Evolutionary conservation across 179 eudicot genomes (phyloP).

Genomic region (Spinacia oleracea): DNA sequence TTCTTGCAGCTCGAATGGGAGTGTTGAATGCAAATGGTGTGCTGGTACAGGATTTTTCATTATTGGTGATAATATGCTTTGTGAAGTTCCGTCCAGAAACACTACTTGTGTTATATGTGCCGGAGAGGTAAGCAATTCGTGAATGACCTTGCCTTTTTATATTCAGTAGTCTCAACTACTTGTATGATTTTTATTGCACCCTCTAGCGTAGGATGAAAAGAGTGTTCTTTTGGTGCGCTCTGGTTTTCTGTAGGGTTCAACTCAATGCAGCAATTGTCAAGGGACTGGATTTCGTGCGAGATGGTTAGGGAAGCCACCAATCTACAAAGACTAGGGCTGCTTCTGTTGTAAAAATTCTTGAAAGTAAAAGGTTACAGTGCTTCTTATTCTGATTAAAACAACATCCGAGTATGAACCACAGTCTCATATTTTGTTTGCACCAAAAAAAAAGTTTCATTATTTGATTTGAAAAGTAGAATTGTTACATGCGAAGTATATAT

Average conservation of each 20-base stretch:
- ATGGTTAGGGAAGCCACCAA: conserved; percentile 69
- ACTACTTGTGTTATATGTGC: conserved; percentile 69
- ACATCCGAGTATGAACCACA: conserved; percentile 4
- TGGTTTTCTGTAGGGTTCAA: conserved; percentile 53
- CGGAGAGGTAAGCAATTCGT: conserved; percentile 55
- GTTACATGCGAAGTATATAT: conserved; percentile 10
- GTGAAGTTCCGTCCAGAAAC: conserved; percentile 79
- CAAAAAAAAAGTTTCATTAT: neutral
- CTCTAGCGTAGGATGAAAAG: neutral
- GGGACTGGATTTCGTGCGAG: conserved; percentile 88
- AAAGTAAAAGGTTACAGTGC: conserved; percentile 1
- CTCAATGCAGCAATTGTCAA: conserved; percentile 61
- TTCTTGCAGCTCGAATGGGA: conserved; percentile 67
- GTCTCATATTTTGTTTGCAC: neutral
- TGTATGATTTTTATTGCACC: neutral
- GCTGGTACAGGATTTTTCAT: conserved; percentile 81
- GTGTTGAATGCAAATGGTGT: conserved; percentile 84
- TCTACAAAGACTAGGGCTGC: conserved; percentile 36
- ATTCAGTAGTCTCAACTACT: neutral
- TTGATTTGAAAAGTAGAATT: neutral
- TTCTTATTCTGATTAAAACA: conserved; percentile 5
- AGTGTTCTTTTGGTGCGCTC: neutral
- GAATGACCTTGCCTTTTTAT: neutral
- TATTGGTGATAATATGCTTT: conserved; percentile 83
- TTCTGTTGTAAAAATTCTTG: conserved; percentile 8